Evolutionary conservation across 148 eudicot species (phyloP).

Genomic region (Amaranthus hypochondriacus): DNA sequence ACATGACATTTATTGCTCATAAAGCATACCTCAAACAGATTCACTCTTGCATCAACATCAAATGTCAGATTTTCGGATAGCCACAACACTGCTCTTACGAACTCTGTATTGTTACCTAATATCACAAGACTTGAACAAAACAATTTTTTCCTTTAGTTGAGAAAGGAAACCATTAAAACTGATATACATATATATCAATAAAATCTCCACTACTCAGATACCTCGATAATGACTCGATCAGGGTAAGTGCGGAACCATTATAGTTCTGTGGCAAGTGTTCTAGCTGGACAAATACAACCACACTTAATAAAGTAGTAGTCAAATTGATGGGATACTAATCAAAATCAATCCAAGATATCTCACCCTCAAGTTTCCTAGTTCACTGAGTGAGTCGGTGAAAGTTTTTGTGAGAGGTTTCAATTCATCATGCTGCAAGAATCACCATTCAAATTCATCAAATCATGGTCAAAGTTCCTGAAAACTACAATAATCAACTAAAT

Average conservation of each 20-base stretch:
- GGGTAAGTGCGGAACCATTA: constrained; percentile 92
- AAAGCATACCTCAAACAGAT: constrained; percentile 78
- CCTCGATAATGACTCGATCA: constrained; percentile 94
- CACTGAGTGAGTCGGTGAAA: constrained; percentile 82
- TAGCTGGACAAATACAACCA: constrained; percentile 43
- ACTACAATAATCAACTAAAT: constrained; percentile 5
- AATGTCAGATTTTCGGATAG: constrained; percentile 76
- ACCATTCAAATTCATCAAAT: constrained; percentile 3
- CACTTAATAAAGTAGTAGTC: constrained; percentile 7
- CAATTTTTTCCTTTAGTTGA: background rate
- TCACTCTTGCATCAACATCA: constrained; percentile 92
- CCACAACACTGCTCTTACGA: constrained; percentile 79
- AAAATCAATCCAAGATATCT: constrained; percentile 13
- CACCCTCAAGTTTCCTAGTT: constrained; percentile 87
- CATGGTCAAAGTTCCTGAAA: background rate
- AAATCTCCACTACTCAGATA: constrained; percentile 15
- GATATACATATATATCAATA: background rate
- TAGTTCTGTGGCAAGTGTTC: constrained; percentile 80
- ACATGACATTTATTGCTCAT: background rate
- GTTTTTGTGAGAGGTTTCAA: constrained; percentile 83
- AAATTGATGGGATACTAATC: background rate
- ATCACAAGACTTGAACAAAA: constrained; percentile 65
- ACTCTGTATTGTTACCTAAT: constrained; percentile 83
- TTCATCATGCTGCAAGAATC: constrained; percentile 80
- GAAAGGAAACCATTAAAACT: constrained; percentile 9